Base-by-base conservation (phyloP, 805 yeast species). In the Hanseniaspora guilliermondii region DNA sequence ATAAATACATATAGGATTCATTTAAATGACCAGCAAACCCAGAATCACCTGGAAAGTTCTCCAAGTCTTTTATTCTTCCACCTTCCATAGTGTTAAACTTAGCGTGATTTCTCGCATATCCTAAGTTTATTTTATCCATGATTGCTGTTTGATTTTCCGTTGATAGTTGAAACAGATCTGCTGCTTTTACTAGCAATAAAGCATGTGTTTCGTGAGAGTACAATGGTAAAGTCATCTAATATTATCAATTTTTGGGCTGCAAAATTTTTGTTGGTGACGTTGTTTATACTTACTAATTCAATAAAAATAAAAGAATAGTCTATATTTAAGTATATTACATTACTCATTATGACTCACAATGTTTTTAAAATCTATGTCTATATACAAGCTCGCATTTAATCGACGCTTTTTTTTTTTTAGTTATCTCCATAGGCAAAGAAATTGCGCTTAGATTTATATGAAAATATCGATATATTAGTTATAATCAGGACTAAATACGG, bases 81-180 rank as follows among this genome's bases (percentile, higher is more conserved):
- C 75, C 65, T 16, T 59, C 57, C 19, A 79, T 70, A 7, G 76
- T 61, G 1, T 70, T 68, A 59, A 66, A 79, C 58, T 70, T 70
- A 62, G 57, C 70, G 55, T 75, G 65, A 9, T 76, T 75, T 56
- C 73, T 75, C 57, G 73, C 67, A 62, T 78, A 79, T 0, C 79
- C 78, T 53, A 70, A 68, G 61, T 79, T 79, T 55, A 79, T 63
- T n/a, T 75, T 55, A 7, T 54, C 21, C 22, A 52, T 33, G 4
- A 52, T 37, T 41, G 66, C 65, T 19, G 67, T 55, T 33, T 76
- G 53, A n/a, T 17, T 35, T 16, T 40, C 37, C 5, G 16, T 21
- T 14, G 53, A 57, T 12, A 73, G 44, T 2, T 65, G 53, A 21
- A 71, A 60, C 5, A 73, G 62, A 42, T 64, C 68, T 0, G 71